phyloP scores from a whole-genome alignment of 352 stramenopile genomes.

The Phytophthora pini region DNA sequence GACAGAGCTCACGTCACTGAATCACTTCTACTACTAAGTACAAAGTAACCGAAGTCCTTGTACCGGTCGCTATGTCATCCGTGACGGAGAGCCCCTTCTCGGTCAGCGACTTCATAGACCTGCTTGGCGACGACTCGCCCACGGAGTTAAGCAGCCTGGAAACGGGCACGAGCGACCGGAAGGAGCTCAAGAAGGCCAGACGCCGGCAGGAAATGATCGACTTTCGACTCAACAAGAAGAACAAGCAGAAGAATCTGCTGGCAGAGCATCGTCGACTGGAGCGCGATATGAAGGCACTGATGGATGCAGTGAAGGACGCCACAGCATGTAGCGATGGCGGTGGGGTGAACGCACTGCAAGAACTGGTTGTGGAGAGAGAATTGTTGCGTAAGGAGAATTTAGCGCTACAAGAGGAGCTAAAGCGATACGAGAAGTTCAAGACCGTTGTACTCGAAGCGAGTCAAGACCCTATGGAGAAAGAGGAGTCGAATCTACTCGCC shows the following conservation, averaged over 20 bases:
- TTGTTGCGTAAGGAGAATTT: constrained; percentile 38
- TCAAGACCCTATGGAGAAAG: constrained; percentile 21
- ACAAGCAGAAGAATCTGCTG: constrained; percentile 32
- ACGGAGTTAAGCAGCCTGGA: constrained; percentile 8
- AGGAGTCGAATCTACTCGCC: constrained; percentile 18
- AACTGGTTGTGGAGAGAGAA: constrained; percentile 39
- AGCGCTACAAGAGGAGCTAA: constrained; percentile 33
- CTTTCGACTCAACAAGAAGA: constrained; percentile 50
- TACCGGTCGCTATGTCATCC: background rate
- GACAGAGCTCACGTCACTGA: constrained; percentile 1
- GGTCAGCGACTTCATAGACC: constrained; percentile 2
- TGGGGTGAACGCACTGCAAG: constrained; percentile 11
- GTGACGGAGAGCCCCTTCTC: constrained; percentile 13
- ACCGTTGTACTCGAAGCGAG: constrained; percentile 17
- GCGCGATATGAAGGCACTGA: constrained; percentile 32
- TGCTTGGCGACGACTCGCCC: constrained; percentile 4
- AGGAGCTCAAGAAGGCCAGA: constrained; percentile 40
- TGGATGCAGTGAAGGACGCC: constrained; percentile 6
- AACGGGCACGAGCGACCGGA: constrained; percentile 35
- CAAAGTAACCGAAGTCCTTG: background rate
- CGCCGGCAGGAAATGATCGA: constrained; percentile 46
- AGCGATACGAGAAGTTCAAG: constrained; percentile 30
- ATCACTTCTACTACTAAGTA: background rate
- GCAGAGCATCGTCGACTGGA: constrained; percentile 39
- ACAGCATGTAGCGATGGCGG: constrained; percentile 6